Evolutionary conservation across 2,329 filamentous ascomycete species (phyloP).

Genomic region (Diplocarpon rosae): DNA sequence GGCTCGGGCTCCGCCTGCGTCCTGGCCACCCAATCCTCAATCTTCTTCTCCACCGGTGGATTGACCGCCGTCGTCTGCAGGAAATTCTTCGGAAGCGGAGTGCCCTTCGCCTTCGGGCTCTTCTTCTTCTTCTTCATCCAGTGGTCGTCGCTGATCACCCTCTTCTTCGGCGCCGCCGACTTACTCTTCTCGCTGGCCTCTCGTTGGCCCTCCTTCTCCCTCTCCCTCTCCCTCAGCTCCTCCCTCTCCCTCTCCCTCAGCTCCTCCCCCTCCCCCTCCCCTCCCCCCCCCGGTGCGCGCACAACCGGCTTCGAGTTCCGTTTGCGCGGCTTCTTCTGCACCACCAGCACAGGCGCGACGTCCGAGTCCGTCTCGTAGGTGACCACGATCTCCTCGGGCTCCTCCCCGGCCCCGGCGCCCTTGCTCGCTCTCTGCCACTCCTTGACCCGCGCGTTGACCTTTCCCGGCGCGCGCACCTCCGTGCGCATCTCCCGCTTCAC

Average conservation of each 20-base stretch:
- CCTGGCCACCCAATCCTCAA: slow-evolving; percentile 46
- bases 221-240: background rate
- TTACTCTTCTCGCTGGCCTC: slow-evolving; percentile 16
- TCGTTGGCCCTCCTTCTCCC: slow-evolving; percentile 2
- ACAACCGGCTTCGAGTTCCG: background rate
- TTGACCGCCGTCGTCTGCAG: slow-evolving; percentile 41
- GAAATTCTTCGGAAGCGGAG: slow-evolving; percentile 45
- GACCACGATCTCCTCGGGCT: slow-evolving; percentile 47
- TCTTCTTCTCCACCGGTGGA: slow-evolving; percentile 45
- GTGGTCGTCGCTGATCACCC: slow-evolving; percentile 86
- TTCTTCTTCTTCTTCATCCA: slow-evolving; percentile 55
- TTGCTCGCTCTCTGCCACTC: slow-evolving; percentile 77
- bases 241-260: slow-evolving; percentile 2
- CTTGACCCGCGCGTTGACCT: slow-evolving; percentile 69
- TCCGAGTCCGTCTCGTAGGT: slow-evolving; percentile 49
- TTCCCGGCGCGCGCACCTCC: slow-evolving; percentile 48
- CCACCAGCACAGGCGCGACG: slow-evolving; percentile 32
- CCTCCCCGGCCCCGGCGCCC: slow-evolving; percentile 44
- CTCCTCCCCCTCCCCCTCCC: slow-evolving; percentile 33
- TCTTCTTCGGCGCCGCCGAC: slow-evolving; percentile 57
- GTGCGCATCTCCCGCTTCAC: slow-evolving; percentile 43
- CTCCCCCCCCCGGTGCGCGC: slow-evolving; percentile 16
- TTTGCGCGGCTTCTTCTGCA: slow-evolving; percentile 29
- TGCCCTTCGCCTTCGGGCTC: slow-evolving; percentile 33
- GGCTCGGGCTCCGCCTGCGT: slow-evolving; percentile 9